A percentile compares a stretch with the other conserved stretches of the same genome.
Evolutionary conservation across 2,329 filamentous ascomycete genomes (phyloP).

Genomic region (Aspergillus fructus): DNA sequence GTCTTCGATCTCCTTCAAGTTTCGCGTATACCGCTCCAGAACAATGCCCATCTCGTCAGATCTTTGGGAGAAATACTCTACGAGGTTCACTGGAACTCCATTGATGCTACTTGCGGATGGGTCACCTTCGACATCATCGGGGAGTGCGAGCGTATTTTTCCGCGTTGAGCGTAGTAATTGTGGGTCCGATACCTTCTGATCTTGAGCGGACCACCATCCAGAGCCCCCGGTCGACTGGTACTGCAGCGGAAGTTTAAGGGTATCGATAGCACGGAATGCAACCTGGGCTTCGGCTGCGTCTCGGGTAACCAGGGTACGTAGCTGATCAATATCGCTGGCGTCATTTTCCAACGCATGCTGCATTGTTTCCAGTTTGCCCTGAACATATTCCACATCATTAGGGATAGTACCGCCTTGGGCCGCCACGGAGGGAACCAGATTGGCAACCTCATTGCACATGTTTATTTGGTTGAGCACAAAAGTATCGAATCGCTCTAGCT

Average conservation of each 20-base stretch:
- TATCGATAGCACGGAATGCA: conserved; percentile 71
- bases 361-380: conserved; percentile 61
- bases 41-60: conserved; percentile 62
- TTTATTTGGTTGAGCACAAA: conserved; percentile 78
- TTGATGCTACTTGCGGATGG: conserved; percentile 44
- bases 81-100: conserved; percentile 58
- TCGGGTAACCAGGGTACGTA: conserved; percentile 59
- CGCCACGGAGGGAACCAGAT: conserved; percentile 64
- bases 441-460: conserved; percentile 70
- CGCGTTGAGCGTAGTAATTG: conserved; percentile 40
- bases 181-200: conserved; percentile 40
- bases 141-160: conserved; percentile 48
- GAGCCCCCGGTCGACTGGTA: conserved; percentile 53
- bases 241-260: conserved; percentile 67
- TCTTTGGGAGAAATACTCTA: conserved; percentile 63
- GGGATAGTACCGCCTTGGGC: conserved; percentile 64
- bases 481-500: conserved; percentile 75
- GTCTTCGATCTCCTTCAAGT: conserved; percentile 64
- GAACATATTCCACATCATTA: conserved; percentile 64
- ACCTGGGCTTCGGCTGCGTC: conserved; percentile 70
- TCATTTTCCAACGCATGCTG: conserved; percentile 64
- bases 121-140: conserved; percentile 45
- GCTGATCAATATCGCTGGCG: conserved; percentile 57
- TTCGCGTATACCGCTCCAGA: conserved; percentile 57
- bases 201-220: conserved; percentile 41